Evolutionary conservation across 768 basidiomycete genomes (phyloP), one percentile per base, ranked within the genome.

Genomic region (Leucocoprinus leucothites): DNA sequence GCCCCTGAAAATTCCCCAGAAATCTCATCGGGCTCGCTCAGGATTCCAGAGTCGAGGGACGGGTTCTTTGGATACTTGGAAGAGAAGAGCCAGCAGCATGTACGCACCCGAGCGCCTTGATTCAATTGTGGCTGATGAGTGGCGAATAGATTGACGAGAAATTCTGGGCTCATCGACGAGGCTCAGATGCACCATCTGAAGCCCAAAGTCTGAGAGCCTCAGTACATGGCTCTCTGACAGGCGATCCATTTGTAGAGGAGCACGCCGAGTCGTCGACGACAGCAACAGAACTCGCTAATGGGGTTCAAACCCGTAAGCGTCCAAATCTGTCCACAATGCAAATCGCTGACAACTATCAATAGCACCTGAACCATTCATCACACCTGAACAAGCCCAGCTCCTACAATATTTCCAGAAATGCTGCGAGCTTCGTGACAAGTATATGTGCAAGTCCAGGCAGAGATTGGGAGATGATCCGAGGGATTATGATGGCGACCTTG

Each of bases 391-490:
- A 50, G 68, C 74, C 9, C 70, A 75, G 7, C 75, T 93, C 13
- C 85, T 89, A 57, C 78, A 85, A 57, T 79, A 87, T 1, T 83
- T 98, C 65, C 84, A 88, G 56, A 84, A 78, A 64, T 98, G 96
- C 65, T 84, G 98, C 45, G 84, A 90, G 51, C 76, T 98, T 18
- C 89, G 97, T 24, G 96, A 98, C 74, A 98, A 98, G 71, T 99
- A 98, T 74, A 94, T 97, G 74, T 60, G 75, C 5, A 82, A 82
- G 57, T 98, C 95, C 1, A 80, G 86, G 3, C 97, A 99, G 67
- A 80, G 93, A 51, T 82, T 98, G 2, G 97, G 96, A 2, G 97
- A 98, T 71, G 91, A 98, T 68, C 97, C 97, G 0, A 80, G 82
- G 58, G 93, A 98, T 69, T 83, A 95, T 67, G 97, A 98, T 60